These are phyloP conservation scores for Hanseniaspora guilliermondii DNA, from an alignment of 805 yeast species.

Conservation along the genomic window DNA sequence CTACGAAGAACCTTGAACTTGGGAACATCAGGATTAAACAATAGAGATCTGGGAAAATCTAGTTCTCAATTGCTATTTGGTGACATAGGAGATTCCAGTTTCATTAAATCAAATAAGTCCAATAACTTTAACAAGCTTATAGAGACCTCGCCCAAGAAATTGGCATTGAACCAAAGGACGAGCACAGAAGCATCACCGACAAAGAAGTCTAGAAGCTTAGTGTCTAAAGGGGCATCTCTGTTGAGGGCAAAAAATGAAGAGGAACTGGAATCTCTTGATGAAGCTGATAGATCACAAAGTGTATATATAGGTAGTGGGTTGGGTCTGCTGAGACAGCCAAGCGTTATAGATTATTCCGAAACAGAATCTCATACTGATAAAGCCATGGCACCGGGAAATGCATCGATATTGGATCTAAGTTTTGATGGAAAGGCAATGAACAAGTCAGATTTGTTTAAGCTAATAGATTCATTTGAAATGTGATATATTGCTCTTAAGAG, in stretches of 20 bases:
- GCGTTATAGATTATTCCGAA: neutral
- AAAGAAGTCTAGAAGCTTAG: neutral
- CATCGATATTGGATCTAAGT: slow-evolving; percentile 28
- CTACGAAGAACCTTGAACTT: slow-evolving; percentile 6
- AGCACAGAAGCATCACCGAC: neutral
- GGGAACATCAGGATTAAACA: neutral
- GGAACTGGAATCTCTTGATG: neutral
- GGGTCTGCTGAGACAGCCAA: neutral
- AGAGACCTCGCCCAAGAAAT: slow-evolving; percentile 11
- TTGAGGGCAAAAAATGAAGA: neutral
- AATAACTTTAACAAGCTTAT: slow-evolving; percentile 9
- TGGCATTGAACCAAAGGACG: neutral
- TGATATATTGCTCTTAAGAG: no score
- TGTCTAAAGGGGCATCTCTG: slow-evolving; percentile 1
- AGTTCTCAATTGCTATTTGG: neutral
- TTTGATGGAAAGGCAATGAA: slow-evolving; percentile 38
- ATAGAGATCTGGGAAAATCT: neutral
- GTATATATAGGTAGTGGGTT: neutral
- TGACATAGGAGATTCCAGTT: slow-evolving; percentile 5
- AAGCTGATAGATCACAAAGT: neutral
- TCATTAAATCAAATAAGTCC: neutral
- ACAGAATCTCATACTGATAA: neutral
- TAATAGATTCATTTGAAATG: slow-evolving; percentile 29
- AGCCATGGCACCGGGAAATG: neutral
- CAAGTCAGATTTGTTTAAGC: slow-evolving; percentile 31